Evolutionary conservation across 108 stramenopile genomes (phyloP).

Genomic region (Skeletonema potamos): DNA sequence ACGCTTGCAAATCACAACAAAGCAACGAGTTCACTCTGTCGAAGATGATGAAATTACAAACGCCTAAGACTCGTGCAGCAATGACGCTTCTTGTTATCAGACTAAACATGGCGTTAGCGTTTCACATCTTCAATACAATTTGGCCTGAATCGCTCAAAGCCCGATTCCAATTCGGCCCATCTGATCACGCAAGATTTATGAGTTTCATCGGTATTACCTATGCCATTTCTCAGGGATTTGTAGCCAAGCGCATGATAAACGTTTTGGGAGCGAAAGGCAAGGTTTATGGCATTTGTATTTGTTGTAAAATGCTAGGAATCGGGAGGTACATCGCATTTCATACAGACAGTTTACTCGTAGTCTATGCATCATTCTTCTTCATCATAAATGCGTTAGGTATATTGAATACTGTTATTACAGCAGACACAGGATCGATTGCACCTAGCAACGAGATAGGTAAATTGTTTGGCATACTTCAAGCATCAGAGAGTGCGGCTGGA

Average conservation of each 20-base stretch:
- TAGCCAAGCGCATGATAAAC: conserved; percentile 63
- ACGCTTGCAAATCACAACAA: not conserved
- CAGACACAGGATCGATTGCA: conserved; percentile 71
- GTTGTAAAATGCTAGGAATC: conserved; percentile 49
- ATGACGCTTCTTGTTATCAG: conserved; percentile 58
- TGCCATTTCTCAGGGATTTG: conserved; percentile 80
- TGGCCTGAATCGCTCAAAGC: conserved; percentile 75
- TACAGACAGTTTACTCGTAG: conserved; percentile 44
- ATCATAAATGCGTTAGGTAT: conserved; percentile 79
- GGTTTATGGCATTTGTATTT: conserved; percentile 52
- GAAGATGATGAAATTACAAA: conserved; percentile 21
- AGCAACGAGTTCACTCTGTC: conserved; percentile 25
- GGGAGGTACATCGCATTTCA: conserved; percentile 71
- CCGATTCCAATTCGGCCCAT: conserved; percentile 78
- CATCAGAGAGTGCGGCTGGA: conserved; percentile 74
- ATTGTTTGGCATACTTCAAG: conserved; percentile 73
- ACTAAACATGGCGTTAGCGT: conserved; percentile 72
- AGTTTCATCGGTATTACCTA: conserved; percentile 77
- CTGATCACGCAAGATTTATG: conserved; percentile 80
- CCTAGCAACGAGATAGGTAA: conserved; percentile 68
- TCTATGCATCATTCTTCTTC: conserved; percentile 60
- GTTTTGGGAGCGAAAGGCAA: conserved; percentile 48
- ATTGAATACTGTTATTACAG: conserved; percentile 76
- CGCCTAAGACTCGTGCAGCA: conserved; percentile 65
- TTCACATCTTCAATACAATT: conserved; percentile 84